Evolutionary conservation across 345 rosid species (phyloP), one percentile per base, ranked within the genome.

Genomic region (Carallia pectinifolia): DNA sequence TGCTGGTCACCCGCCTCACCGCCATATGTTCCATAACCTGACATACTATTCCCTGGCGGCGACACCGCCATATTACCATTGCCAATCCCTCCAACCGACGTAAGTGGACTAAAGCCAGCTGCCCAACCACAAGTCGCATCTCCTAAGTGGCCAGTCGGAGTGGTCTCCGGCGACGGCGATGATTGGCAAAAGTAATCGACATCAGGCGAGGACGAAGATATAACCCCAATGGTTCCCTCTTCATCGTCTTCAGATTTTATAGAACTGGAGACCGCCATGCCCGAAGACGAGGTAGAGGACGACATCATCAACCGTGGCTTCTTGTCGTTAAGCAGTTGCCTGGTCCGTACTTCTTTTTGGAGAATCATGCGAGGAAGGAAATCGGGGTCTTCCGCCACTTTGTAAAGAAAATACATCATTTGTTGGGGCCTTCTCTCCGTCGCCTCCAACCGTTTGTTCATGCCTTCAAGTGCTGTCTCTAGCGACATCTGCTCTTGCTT

Each of bases 381-480:
- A 47, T 86, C 90, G 2, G 98, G 97, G 68, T 94, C 97, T 37
- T 94, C 96, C 0, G 83, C 89, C 7, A 91, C 90, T 61, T 88
- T 84, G 81, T 73, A 80, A 6, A 94, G 88, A 71, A 94, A 91
- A 16, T 91, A 82, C 95, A 94, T 89, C 98, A 91, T 88, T 80
- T 94, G 96, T 58, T 87, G 86, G 1, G 98, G 98, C 38, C 98
- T 83, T 61, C 89, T 77, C 79, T 94, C 98, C 2, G 97, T 88
- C 1, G 88, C 89, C 67, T 89, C 95, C 17, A 94, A 69, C 6
- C 98, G 74, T 68, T 79, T 80, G 74, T 71, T 87, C 95, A 94
- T 91, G 69, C 88, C 88, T 36, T 73, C 77, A 7, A 91, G 76
- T 81, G 86, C 95, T 31, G 74, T 69, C 48, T 94, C 95, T 2